Conservation (phyloP, 2,329 filamentous ascomycete genomes). For the Alternaria panax region DNA sequence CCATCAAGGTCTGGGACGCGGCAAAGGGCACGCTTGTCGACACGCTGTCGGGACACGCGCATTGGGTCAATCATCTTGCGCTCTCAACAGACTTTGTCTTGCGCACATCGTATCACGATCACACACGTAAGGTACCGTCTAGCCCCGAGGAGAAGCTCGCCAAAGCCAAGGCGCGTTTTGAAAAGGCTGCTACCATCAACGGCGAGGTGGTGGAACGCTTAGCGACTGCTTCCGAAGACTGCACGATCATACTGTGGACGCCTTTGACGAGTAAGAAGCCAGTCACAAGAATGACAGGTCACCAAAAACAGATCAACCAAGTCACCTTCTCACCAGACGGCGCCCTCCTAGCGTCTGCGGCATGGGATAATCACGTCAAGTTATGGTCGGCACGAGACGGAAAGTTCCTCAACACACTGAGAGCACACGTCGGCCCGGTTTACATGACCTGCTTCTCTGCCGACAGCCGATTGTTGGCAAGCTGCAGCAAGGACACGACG, state of each 20-base stretch:
- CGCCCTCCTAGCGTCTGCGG: constrained; percentile 81
- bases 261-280: constrained; percentile 79
- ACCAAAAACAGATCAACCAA: constrained; percentile 96
- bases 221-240: constrained; percentile 92
- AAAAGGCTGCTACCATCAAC: constrained; percentile 80
- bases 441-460: constrained; percentile 94
- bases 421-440: constrained; percentile 89
- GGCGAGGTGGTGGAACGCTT: constrained; percentile 82
- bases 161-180: constrained; percentile 82
- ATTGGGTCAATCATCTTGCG: constrained; percentile 95
- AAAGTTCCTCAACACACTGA: constrained; percentile 82
- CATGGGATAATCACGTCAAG: constrained; percentile 95
- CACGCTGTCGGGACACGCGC: constrained; percentile 81
- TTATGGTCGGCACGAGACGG: constrained; percentile 82
- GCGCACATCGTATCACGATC: constrained; percentile 85
- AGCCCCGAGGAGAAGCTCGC: constrained; percentile 73
- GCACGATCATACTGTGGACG: constrained; percentile 96
- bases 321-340: constrained; percentile 94
- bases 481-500: constrained; percentile 89
- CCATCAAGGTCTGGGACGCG: constrained; percentile 88
- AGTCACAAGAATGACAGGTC: constrained; percentile 85
- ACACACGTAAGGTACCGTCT: constrained; percentile 72
- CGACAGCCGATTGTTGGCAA: constrained; percentile 88
- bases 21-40: constrained; percentile 79
- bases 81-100: constrained; percentile 91